Conservation (phyloP, 176 grass and related monocot species). For the Panicum miliaceum region DNA sequence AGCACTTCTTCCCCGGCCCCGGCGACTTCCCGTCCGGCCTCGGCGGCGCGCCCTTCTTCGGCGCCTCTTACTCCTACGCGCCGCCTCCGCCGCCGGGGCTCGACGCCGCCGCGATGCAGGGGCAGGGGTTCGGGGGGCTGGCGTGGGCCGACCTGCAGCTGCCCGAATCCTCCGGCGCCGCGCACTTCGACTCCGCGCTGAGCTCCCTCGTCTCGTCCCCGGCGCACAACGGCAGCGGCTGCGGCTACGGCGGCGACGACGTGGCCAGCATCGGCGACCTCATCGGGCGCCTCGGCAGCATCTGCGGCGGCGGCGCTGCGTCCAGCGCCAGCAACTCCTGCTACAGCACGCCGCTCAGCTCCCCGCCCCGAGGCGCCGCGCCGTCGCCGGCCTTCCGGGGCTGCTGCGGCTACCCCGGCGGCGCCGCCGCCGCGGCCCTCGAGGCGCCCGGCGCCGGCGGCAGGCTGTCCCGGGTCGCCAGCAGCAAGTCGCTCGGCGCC, state of each 20-base stretch:
- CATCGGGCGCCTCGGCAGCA: constrained; percentile 71
- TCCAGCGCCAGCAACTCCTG: constrained; percentile 54
- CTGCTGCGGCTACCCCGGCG: constrained; percentile 10
- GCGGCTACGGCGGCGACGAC: constrained; percentile 7
- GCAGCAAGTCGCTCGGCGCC: constrained; percentile 55
- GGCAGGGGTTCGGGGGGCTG: constrained; percentile 14
- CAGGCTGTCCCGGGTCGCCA: constrained; percentile 51
- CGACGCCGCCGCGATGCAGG: constrained; percentile 24
- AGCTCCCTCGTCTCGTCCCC: constrained; percentile 71
- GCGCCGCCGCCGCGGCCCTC: constrained; percentile 6
- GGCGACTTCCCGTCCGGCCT: neutral
- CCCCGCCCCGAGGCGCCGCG: constrained; percentile 40
- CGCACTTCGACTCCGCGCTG: constrained; percentile 65
- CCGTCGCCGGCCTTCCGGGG: neutral
- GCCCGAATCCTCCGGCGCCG: constrained; percentile 28
- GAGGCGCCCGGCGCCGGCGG: constrained; percentile 39
- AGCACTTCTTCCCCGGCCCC: constrained; percentile 46
- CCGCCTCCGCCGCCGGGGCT: neutral
- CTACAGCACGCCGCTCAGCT: constrained; percentile 71
- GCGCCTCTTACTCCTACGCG: neutral
- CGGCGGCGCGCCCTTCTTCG: constrained; percentile 2
- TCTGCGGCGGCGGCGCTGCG: constrained; percentile 42
- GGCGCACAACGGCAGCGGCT: neutral
- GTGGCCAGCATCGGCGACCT: constrained; percentile 61
- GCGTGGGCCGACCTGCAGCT: constrained; percentile 21